Base-by-base conservation (phyloP, 768 basidiomycete species). In the Phaeotremella fagi region DNA sequence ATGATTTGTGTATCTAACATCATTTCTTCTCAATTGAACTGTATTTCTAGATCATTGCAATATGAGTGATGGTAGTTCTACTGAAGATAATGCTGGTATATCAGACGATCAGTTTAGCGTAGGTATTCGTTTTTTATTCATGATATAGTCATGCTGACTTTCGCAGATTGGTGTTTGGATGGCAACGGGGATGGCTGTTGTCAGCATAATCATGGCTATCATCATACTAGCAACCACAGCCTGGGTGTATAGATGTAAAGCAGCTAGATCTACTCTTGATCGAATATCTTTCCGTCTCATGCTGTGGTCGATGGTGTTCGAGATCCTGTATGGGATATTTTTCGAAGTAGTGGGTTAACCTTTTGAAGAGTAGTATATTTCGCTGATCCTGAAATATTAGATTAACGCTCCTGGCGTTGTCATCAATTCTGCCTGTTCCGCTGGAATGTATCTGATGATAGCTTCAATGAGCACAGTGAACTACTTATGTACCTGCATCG, bases 221-320 rank as follows among this genome's bases (percentile, higher is more conserved):
- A 7, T 33, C 31, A 16, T 58, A 16, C 20, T 58, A 18, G 31
- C 24, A 1, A n/a, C 37, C 25, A 25, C 56, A 26, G 41, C 37
- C 20, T 58, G 56, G 56, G 33, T 58, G 33, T 53, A 47, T 23
- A 38, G 45, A 6, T 38, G 52, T 18, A 31, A 25, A 22, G 31
- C 46, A 24, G 51, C 50, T 11, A 35, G 55, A 42, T 36, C 45
- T 27, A 38, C 43, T 6, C 18, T 61, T 22, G 52, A 65, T 41
- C 42, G 63, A 12, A 33, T 65, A 12, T 65, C 63, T 4, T 61
- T 65, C 33, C 36, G 63, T 25, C 42, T 65, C 20, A 33, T 65
- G 11, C 22, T 56, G 14, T 51, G 48, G 31, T 47, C 57, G 12
- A 58, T 65, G 60, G 57, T 48, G 15, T 61, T 59, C 35, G 57